phyloP scores from a whole-genome alignment of 768 basidiomycete genomes.

The Rubroboletus satanas region DNA sequence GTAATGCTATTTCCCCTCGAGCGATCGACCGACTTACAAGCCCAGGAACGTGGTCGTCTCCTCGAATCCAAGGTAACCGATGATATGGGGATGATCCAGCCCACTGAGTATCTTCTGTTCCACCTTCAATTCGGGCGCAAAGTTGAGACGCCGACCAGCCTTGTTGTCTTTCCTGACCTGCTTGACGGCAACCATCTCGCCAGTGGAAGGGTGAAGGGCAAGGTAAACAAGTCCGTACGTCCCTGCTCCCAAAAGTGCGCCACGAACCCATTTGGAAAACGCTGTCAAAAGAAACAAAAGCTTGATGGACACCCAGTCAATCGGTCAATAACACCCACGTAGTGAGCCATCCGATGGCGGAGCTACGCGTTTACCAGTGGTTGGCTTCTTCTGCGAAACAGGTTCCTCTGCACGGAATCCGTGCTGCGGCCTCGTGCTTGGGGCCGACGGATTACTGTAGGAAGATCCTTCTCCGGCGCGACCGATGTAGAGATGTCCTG shows the following conservation, averaged over 20 bases:
- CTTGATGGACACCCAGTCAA: slow-evolving; percentile 7
- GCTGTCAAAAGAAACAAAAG: slow-evolving; percentile 35
- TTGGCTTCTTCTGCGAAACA: background rate
- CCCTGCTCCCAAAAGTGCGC: slow-evolving; percentile 90
- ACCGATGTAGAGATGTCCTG: too few species aligned
- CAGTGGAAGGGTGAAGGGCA: slow-evolving; percentile 89
- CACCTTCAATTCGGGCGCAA: slow-evolving; percentile 83
- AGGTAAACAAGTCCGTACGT: slow-evolving; percentile 94
- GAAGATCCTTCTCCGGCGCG: background rate
- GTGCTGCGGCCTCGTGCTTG: background rate
- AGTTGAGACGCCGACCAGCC: slow-evolving; percentile 72
- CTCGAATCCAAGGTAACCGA: slow-evolving; percentile 90
- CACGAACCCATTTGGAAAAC: slow-evolving; percentile 94
- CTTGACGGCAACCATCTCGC: slow-evolving; percentile 97
- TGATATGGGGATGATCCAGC: slow-evolving; percentile 91
- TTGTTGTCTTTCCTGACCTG: slow-evolving; percentile 92
- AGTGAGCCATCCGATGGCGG: slow-evolving; percentile 37
- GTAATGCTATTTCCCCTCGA: background rate
- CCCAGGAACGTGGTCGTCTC: slow-evolving; percentile 78
- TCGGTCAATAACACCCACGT: slow-evolving; percentile 43
- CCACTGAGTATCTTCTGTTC: slow-evolving; percentile 93
- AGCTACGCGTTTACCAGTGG: background rate
- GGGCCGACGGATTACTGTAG: background rate
- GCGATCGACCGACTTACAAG: slow-evolving; percentile 12
- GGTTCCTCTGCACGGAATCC: background rate